Evolutionary conservation across 768 basidiomycete species (phyloP).

Genomic region (Trametes sanguinea): DNA sequence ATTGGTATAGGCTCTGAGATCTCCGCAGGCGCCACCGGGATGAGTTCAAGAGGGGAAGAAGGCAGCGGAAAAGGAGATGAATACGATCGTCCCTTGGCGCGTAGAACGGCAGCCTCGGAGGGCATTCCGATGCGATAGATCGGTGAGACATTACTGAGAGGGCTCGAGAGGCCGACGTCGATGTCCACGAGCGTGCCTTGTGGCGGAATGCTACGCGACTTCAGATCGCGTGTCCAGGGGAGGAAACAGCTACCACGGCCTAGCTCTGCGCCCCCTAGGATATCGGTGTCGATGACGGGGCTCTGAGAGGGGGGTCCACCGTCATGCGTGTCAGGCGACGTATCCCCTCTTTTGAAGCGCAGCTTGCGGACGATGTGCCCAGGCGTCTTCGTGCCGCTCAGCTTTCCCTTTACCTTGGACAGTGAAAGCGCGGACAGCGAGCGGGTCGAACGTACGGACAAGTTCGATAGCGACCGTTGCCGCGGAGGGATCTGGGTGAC

Average conservation of each 20-base stretch:
- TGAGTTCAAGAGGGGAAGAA: slow-evolving; percentile 55
- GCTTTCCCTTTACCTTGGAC: slow-evolving; percentile 49
- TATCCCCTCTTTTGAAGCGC: slow-evolving; percentile 43
- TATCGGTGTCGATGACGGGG: slow-evolving; percentile 10
- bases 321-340: slow-evolving; percentile 10
- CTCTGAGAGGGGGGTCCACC: slow-evolving; percentile 13
- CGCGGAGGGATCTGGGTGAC: slow-evolving; percentile 42
- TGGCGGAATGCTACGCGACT: slow-evolving; percentile 27
- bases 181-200: slow-evolving; percentile 28
- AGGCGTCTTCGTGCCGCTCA: slow-evolving; percentile 45
- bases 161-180: slow-evolving; percentile 23
- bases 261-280: slow-evolving; percentile 22
- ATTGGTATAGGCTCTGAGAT: slow-evolving; percentile 52
- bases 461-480: slow-evolving; percentile 57
- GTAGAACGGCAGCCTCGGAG: slow-evolving; percentile 33
- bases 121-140: slow-evolving; percentile 21
- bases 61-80: slow-evolving; percentile 61
- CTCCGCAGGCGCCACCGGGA: slow-evolving; percentile 52
- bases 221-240: slow-evolving; percentile 46
- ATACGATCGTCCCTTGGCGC: slow-evolving; percentile 58
- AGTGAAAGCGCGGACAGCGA: slow-evolving; percentile 49
- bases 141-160: slow-evolving; percentile 24
- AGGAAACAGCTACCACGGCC: slow-evolving; percentile 41
- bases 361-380: slow-evolving; percentile 60
- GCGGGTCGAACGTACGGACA: slow-evolving; percentile 47